Conservation (phyloP, 1,139 yeast species). For the Geotrichum siamense region DNA sequence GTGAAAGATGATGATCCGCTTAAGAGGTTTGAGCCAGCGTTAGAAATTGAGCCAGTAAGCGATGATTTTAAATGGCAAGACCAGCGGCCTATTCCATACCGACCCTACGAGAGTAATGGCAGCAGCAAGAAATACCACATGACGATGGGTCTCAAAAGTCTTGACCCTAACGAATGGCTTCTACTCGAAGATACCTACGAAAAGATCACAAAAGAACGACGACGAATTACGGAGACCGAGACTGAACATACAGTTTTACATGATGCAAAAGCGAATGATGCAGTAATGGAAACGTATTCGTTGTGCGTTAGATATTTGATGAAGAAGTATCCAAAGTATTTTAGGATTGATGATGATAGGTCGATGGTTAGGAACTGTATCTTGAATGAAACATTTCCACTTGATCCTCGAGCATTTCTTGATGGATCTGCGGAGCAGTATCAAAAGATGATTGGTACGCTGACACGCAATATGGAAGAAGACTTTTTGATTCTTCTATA, state of each 20-base stretch:
- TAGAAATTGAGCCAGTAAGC: too few species aligned
- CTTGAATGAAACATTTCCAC: slow-evolving; percentile 39
- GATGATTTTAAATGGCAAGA: slow-evolving; percentile 39
- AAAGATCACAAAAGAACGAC: slow-evolving; percentile 41
- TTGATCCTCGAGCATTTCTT: slow-evolving; percentile 20
- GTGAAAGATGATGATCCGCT: too few species aligned
- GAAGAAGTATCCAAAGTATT: slow-evolving; percentile 56
- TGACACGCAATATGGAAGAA: slow-evolving; percentile 54
- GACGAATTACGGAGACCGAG: slow-evolving; percentile 38
- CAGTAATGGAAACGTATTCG: slow-evolving; percentile 53
- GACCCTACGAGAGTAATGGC: slow-evolving; percentile 61
- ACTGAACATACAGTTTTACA: slow-evolving; percentile 37
- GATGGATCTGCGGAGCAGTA: too few species aligned
- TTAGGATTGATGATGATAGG: slow-evolving; percentile 33
- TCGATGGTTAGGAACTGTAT: slow-evolving; percentile 39
- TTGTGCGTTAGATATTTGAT: slow-evolving; percentile 43
- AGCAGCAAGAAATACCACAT: slow-evolving; percentile 53
- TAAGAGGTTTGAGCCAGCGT: too few species aligned
- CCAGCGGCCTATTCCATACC: slow-evolving; percentile 44
- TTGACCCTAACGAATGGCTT: slow-evolving; percentile 56
- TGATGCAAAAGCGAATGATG: slow-evolving; percentile 42
- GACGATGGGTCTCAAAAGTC: slow-evolving; percentile 58
- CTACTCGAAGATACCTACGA: slow-evolving; percentile 59
- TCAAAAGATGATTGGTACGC: slow-evolving; percentile 35
- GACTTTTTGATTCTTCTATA: slow-evolving; percentile 55